Conservation (phyloP, 1,284 basidiomycete species). For the Rhodotorula mucilaginosa region DNA sequence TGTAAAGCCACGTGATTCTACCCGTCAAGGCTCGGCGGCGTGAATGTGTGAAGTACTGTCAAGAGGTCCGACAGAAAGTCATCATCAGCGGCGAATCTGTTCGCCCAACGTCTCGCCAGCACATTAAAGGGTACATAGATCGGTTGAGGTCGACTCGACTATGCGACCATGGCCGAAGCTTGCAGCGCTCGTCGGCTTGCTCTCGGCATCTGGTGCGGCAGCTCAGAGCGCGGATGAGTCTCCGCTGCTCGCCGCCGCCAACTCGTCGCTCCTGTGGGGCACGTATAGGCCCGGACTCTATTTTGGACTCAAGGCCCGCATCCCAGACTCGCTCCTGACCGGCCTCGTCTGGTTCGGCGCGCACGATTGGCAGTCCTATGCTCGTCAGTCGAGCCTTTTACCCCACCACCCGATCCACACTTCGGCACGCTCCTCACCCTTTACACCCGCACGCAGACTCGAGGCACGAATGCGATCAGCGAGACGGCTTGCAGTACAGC, state of each 20-base stretch:
- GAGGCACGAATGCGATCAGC: conserved; percentile 87
- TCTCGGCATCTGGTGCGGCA: background rate
- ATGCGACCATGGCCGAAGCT: background rate
- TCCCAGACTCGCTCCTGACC: conserved; percentile 82
- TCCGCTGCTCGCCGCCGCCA: conserved; percentile 3
- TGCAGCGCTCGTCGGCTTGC: background rate
- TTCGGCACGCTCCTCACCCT: background rate
- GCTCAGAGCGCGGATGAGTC: background rate
- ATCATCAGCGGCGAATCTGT: too few relatives aligned
- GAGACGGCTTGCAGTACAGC: conserved; percentile 75
- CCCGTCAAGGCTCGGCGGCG: too few relatives aligned
- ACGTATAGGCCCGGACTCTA: conserved; percentile 87
- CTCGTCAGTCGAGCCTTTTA: background rate
- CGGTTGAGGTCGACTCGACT: too few relatives aligned
- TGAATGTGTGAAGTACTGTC: too few relatives aligned
- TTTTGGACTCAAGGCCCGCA: conserved; percentile 79
- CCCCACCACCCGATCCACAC: conserved; percentile 1
- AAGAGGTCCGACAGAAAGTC: too few relatives aligned
- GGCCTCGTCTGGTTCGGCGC: conserved; percentile 90
- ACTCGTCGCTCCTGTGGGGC: conserved; percentile 73
- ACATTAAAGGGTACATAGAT: too few relatives aligned
- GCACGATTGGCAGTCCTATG: conserved; percentile 63
- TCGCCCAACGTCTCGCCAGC: too few relatives aligned
- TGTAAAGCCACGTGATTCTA: too few relatives aligned
- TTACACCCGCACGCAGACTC: conserved; percentile 55